Conservation (phyloP, 2,329 filamentous ascomycete genomes). For the Sphaerulina vaccinii region DNA sequence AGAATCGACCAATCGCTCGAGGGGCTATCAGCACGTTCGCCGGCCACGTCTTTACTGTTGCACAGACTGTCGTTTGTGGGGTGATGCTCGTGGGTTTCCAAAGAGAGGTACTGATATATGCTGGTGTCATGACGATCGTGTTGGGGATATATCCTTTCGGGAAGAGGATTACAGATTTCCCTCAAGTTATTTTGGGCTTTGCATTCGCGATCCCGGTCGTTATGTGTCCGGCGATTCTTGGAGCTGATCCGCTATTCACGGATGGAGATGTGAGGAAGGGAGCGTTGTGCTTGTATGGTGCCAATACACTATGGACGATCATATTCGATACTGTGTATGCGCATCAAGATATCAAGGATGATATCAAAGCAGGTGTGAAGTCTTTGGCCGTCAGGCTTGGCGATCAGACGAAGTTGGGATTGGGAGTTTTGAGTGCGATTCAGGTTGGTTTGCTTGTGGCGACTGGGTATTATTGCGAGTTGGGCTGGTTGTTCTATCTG, state of each 20-base stretch:
- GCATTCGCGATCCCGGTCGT: constrained; percentile 18
- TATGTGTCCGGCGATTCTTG: constrained; percentile 15
- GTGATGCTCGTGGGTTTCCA: constrained; percentile 6
- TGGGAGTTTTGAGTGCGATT: constrained; percentile 13
- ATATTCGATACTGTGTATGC: constrained; percentile 21
- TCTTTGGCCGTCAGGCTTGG: constrained; percentile 17
- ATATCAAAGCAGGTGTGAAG: constrained; percentile 20
- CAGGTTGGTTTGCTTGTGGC: constrained; percentile 15
- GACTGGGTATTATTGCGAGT: constrained; percentile 7
- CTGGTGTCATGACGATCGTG: constrained; percentile 10
- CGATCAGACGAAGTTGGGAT: constrained; percentile 11
- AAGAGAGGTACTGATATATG: background rate
- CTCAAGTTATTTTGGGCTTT: constrained; percentile 18
- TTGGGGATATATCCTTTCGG: constrained; percentile 17
- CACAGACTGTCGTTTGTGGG: constrained; percentile 8
- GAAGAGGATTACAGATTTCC: constrained; percentile 18
- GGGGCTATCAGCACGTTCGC: constrained; percentile 15
- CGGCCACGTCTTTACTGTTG: constrained; percentile 15
- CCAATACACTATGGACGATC: constrained; percentile 18
- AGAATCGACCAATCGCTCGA: constrained; percentile 15
- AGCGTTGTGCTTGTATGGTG: constrained; percentile 11
- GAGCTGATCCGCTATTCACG: constrained; percentile 11
- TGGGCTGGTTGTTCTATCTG: constrained; percentile 11
- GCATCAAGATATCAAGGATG: constrained; percentile 20
- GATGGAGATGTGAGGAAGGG: background rate